These are phyloP conservation scores for Metschnikowia santaceciliae DNA, from an alignment of 805 yeast species.

Conservation along the genomic window DNA sequence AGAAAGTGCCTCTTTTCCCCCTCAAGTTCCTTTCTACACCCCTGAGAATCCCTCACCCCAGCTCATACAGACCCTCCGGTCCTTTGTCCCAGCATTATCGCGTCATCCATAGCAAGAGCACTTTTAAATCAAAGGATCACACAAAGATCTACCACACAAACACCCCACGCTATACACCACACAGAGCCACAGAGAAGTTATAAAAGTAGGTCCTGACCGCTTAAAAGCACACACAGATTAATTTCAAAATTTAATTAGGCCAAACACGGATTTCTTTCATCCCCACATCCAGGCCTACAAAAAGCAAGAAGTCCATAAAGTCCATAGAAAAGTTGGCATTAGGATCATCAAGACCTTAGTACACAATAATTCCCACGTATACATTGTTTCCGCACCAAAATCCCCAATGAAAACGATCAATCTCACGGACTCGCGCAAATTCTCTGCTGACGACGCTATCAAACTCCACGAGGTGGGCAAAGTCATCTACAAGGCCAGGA, in stretches of 20 bases:
- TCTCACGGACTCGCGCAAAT: constrained; percentile 14
- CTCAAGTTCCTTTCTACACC: too few relatives aligned
- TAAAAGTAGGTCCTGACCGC: too few relatives aligned
- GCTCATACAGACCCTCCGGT: neutral
- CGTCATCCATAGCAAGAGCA: neutral
- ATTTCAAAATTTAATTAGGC: too few relatives aligned
- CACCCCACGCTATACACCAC: neutral
- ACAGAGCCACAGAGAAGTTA: neutral
- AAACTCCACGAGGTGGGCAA: constrained; percentile 38
- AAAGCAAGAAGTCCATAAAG: too few relatives aligned
- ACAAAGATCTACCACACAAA: neutral
- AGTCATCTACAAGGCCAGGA: constrained; percentile 48
- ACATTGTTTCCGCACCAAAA: neutral
- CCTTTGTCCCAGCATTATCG: neutral
- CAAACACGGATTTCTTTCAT: neutral
- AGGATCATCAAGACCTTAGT: too few relatives aligned
- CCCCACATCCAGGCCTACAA: too few relatives aligned
- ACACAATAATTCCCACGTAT: too few relatives aligned
- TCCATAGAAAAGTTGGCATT: too few relatives aligned
- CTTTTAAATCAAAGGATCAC: neutral
- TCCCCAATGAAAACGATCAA: constrained; percentile 29
- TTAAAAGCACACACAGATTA: too few relatives aligned
- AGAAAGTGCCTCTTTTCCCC: neutral
- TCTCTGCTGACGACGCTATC: constrained; percentile 29
- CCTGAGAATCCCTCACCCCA: neutral